These are phyloP conservation scores for Linum usitatissimum DNA, from an alignment of 345 rosid genomes.

Conservation along the genomic window DNA sequence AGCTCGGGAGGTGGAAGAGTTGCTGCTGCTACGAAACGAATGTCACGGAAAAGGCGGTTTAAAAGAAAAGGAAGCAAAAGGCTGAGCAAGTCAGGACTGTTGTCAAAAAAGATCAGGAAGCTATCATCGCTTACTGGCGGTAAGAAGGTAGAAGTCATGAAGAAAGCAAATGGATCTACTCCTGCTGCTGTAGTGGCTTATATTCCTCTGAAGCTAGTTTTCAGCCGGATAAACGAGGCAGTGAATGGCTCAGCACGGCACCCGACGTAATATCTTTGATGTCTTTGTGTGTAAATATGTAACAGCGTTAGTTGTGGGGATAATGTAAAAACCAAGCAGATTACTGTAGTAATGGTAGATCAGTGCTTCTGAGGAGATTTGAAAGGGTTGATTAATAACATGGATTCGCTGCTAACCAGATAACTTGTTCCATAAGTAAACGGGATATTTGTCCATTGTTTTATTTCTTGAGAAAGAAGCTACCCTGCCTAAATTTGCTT, in stretches of 20 bases:
- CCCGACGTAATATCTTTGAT: not conserved
- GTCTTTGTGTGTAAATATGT: not conserved
- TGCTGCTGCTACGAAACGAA: not conserved
- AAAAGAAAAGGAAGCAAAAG: slow-evolving; percentile 12
- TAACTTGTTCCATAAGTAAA: too few species aligned
- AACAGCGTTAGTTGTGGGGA: not conserved
- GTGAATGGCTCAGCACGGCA: slow-evolving; percentile 40
- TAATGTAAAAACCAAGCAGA: not conserved
- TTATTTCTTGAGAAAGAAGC: too few species aligned
- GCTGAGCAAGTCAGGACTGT: slow-evolving; percentile 29
- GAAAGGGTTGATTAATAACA: too few species aligned
- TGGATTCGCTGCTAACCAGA: too few species aligned
- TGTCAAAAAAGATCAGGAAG: slow-evolving; percentile 62
- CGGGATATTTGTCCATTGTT: too few species aligned
- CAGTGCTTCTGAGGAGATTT: too few species aligned
- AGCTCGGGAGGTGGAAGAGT: not conserved
- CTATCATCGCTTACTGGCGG: slow-evolving; percentile 67
- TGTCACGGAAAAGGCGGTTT: not conserved
- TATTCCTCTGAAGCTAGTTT: slow-evolving; percentile 80
- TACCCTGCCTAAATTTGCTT: too few species aligned
- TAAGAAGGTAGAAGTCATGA: slow-evolving; percentile 31
- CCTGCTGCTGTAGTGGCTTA: slow-evolving; percentile 49
- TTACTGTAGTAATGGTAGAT: not conserved
- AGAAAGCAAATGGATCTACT: slow-evolving; percentile 35
- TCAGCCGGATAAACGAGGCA: slow-evolving; percentile 80